These are phyloP conservation scores for Serpula lacrymans DNA, from an alignment of 768 basidiomycete species.

Conservation along the genomic window DNA sequence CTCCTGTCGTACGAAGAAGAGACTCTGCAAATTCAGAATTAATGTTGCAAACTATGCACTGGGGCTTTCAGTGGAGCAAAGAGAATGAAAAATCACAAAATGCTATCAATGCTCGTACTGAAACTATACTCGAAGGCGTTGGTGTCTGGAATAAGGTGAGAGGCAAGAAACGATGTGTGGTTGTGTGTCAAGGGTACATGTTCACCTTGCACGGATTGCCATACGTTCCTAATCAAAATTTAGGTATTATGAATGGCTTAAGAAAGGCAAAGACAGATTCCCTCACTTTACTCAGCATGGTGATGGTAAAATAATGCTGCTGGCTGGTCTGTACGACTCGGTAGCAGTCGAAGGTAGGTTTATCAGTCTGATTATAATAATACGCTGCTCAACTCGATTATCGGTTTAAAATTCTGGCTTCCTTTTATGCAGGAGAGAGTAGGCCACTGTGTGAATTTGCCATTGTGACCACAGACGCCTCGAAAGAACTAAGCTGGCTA, in stretches of 20 bases:
- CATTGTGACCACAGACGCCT: constrained; percentile 81
- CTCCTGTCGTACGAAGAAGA: constrained; percentile 65
- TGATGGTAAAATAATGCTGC: constrained; percentile 64
- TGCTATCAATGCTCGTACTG: constrained; percentile 89
- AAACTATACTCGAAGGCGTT: constrained; percentile 69
- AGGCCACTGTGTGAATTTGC: constrained; percentile 77
- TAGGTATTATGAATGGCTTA: constrained; percentile 95
- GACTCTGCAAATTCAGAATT: constrained; percentile 21
- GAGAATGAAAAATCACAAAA: constrained; percentile 52
- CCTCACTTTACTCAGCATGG: constrained; percentile 79
- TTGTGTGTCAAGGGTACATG: constrained; percentile 71
- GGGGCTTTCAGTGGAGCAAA: constrained; percentile 80
- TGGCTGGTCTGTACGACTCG: constrained; percentile 87
- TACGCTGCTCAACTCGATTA: not conserved
- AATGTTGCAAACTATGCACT: constrained; percentile 80
- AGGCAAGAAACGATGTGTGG: constrained; percentile 79
- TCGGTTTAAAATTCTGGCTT: not conserved
- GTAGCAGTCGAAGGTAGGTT: constrained; percentile 59
- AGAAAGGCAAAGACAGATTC: constrained; percentile 72
- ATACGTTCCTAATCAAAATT: not conserved
- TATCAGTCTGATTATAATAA: not conserved
- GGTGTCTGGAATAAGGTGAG: constrained; percentile 88
- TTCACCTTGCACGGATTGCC: not conserved
- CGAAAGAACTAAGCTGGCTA: constrained; percentile 74
- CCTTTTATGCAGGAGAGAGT: constrained; percentile 39